These are phyloP conservation scores for Nakazawaea wyomingensis DNA, from an alignment of 805 yeast species.

Conservation along the genomic window DNA sequence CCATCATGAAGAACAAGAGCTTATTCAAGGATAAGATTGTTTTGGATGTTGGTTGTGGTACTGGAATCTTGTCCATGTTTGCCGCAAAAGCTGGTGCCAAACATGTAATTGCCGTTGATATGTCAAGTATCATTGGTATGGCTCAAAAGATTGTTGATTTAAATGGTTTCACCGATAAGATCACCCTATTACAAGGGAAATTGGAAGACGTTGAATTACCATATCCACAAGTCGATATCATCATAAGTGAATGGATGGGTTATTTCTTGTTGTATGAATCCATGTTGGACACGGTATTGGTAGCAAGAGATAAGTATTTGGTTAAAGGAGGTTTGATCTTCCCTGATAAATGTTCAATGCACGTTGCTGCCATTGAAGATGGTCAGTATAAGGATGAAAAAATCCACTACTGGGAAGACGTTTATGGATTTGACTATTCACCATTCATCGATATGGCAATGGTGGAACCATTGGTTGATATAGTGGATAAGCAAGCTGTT, in stretches of 20 bases:
- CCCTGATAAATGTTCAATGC: constrained; percentile 91
- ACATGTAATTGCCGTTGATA: constrained; percentile 95
- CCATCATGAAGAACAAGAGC: constrained; percentile 84
- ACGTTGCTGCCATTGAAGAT: constrained; percentile 90
- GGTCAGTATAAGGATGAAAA: constrained; percentile 88
- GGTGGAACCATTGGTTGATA: constrained; percentile 93
- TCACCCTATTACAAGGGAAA: constrained; percentile 86
- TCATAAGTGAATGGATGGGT: constrained; percentile 99
- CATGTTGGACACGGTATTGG: constrained; percentile 93
- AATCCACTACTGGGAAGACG: constrained; percentile 91
- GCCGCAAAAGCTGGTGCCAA: constrained; percentile 99
- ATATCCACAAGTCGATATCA: constrained; percentile 84
- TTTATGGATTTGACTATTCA: constrained; percentile 92
- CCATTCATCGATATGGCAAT: constrained; percentile 85
- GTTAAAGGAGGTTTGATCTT: constrained; percentile 82
- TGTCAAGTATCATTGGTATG: constrained; percentile 94
- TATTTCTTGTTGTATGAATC: constrained; percentile 93
- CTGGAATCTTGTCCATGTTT: constrained; percentile 96
- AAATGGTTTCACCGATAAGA: constrained; percentile 81
- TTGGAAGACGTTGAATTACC: constrained; percentile 90
- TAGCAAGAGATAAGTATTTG: constrained; percentile 88
- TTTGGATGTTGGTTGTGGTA: constrained; percentile 98
- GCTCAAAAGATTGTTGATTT: constrained; percentile 83
- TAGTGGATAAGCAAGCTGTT: constrained; percentile 73
- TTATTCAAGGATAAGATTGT: constrained; percentile 91